Percentiles rank a stretch among this genome's conserved stretches.
phyloP scores from a whole-genome alignment of 768 basidiomycete species.

The Phanerochaete carnosa region DNA sequence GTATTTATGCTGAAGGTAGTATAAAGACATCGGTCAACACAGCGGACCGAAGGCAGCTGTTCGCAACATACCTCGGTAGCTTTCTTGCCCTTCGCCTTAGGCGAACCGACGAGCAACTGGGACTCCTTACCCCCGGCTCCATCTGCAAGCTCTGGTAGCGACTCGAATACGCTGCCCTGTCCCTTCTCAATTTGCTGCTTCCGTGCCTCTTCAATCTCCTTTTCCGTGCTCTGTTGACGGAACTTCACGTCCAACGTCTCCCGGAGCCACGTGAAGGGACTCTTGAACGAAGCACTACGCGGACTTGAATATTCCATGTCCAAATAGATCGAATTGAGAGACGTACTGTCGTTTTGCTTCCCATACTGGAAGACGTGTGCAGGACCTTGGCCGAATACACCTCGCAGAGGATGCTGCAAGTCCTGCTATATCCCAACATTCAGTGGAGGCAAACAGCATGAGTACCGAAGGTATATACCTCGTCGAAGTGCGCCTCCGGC shows the following conservation, averaged over 20 bases:
- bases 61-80: slow-evolving; percentile 23
- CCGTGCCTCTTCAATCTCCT: slow-evolving; percentile 34
- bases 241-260: slow-evolving; percentile 51
- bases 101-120: not conserved
- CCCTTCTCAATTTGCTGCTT: slow-evolving; percentile 24
- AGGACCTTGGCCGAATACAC: not conserved
- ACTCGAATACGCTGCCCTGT: slow-evolving; percentile 25
- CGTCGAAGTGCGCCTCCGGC: slow-evolving; percentile 22
- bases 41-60: not conserved
- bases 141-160: slow-evolving; percentile 12
- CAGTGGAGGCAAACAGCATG: not conserved
- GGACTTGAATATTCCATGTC: slow-evolving; percentile 11
- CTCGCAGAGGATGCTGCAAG: not conserved
- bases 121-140: slow-evolving; percentile 8
- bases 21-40: too few relatives aligned
- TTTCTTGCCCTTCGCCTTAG: slow-evolving; percentile 15
- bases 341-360: slow-evolving; percentile 46
- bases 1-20: slow-evolving; percentile 74
- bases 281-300: slow-evolving; percentile 42
- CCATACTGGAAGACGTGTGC: slow-evolving; percentile 26
- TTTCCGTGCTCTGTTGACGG: slow-evolving; percentile 41
- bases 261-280: slow-evolving; percentile 60
- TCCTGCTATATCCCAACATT: slow-evolving; percentile 1
- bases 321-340: not conserved
- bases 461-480: slow-evolving; percentile 16